Percentiles rank a stretch among this genome's conserved stretches.
phyloP scores from a whole-genome alignment of 1,139 yeast genomes.

The Geotrichum reessii region DNA sequence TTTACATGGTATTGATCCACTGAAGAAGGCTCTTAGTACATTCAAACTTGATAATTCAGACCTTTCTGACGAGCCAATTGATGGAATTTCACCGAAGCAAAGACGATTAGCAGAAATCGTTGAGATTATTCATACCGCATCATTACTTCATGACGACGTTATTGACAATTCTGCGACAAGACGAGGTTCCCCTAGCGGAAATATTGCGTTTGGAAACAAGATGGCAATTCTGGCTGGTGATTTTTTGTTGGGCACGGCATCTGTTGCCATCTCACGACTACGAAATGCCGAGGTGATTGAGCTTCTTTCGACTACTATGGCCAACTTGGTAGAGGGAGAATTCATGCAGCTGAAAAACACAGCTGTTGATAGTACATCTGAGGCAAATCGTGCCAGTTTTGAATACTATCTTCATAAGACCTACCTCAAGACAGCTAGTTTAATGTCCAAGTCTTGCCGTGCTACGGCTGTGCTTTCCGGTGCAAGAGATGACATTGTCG shows the following conservation, averaged over 20 bases:
- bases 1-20: conserved; percentile 83
- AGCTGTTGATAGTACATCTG: conserved; percentile 57
- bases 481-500: conserved; percentile 65
- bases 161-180: conserved; percentile 89
- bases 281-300: conserved; percentile 97
- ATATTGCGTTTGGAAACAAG: conserved; percentile 88
- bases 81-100: conserved; percentile 82
- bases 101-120: conserved; percentile 93
- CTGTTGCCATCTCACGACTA: conserved; percentile 87
- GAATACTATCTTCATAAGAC: conserved; percentile 94
- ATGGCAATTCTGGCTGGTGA: conserved; percentile 98
- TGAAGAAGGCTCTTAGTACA: conserved; percentile 68
- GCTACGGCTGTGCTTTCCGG: conserved; percentile 93
- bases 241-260: conserved; percentile 88
- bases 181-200: conserved; percentile 87
- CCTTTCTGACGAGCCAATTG: conserved; percentile 43
- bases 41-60: conserved; percentile 73
- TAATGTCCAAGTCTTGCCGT: conserved; percentile 91
- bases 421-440: conserved; percentile 86
- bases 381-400: conserved; percentile 78
- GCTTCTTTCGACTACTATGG: conserved; percentile 89
- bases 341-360: conserved; percentile 97
- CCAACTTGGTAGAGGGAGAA: conserved; percentile 95
- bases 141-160: conserved; percentile 94
- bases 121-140: conserved; percentile 97